Evolutionary conservation across 495 filamentous ascomycete species (phyloP), one percentile per base, ranked within the genome.

Genomic region (Staphylotrichum longicolle): DNA sequence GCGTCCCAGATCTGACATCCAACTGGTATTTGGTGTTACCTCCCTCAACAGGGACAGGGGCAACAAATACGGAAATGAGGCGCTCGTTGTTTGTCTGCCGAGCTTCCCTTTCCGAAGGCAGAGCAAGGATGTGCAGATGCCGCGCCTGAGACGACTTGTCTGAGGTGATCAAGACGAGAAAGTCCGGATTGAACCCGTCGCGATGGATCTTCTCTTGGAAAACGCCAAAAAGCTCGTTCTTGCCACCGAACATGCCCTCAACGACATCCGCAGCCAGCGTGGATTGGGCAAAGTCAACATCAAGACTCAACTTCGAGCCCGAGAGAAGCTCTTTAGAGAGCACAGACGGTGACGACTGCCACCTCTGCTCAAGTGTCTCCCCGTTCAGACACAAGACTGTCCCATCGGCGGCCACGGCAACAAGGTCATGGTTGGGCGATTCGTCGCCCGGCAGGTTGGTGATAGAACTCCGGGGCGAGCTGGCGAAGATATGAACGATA

Each of bases 1-100:
- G 66, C n/a, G 72, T 76, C 27, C 85, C 86, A 4, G 79, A 77
- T 41, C 77, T 73, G 52, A 81, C 74, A 63, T 87, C 82, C n/a
- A 88, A 70, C 45, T 78, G 80, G 67, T 80, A 83, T 15, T 57
- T 66, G 15, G 62, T 50, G 4, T 65, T 67, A 34, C 33, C 61
- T 7, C 35, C 15, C 5, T 65, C 54, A 54, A 40, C 56, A 6
- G 72, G 58, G 15, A 75, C 60, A 7, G 71, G 72, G 1, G 63
- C 63, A 11, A 61, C 63, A 52, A 73, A 69, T 9, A 75, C 53
- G 2, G 68, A 57, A 45, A 72, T 59, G 46, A 70, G 41, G 11
- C 64, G 67, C 54, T 68, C 65, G 9, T 58, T 57, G 34, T 57
- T 63, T 1, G 64, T 45, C 39, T 63, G 65, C 8, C 52, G 62